A percentile compares a stretch with the other conserved stretches of the same genome.
Evolutionary conservation across 1,284 basidiomycete species (phyloP).

Genomic region (Tylopilus orsonianus): DNA sequence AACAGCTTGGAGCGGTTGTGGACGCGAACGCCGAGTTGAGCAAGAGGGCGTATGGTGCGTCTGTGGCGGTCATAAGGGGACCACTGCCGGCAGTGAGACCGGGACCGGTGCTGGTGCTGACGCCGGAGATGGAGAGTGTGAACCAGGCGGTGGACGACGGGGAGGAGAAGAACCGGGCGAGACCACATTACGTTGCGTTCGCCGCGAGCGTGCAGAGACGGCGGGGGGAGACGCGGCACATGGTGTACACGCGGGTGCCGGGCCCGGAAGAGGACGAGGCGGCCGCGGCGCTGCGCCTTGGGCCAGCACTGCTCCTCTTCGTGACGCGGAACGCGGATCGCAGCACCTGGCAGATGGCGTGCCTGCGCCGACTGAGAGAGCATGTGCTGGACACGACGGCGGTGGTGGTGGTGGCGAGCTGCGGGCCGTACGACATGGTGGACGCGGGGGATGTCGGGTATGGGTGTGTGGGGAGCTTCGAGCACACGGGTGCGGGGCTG

Average conservation of each 20-base stretch:
- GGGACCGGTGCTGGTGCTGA: slow-evolving; percentile 46
- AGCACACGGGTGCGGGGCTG: slow-evolving; percentile 54
- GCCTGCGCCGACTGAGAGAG: slow-evolving; percentile 37
- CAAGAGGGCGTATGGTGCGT: slow-evolving; percentile 44
- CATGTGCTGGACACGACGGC: slow-evolving; percentile 19
- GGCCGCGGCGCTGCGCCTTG: slow-evolving; percentile 7
- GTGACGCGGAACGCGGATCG: slow-evolving; percentile 58
- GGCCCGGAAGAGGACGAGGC: slow-evolving; percentile 10
- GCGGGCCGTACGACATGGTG: slow-evolving; percentile 59
- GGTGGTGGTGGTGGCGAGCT: slow-evolving; percentile 54
- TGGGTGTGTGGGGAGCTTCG: slow-evolving; percentile 49
- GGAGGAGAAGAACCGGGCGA: slow-evolving; percentile 56
- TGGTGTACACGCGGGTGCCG: slow-evolving; percentile 44
- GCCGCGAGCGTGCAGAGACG: slow-evolving; percentile 39
- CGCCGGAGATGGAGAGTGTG: slow-evolving; percentile 54
- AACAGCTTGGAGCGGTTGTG: slow-evolving; percentile 38
- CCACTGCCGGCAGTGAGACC: slow-evolving; percentile 39
- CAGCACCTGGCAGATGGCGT: slow-evolving; percentile 52
- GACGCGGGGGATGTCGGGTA: slow-evolving; percentile 25
- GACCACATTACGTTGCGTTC: slow-evolving; percentile 53
- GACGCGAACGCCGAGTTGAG: slow-evolving; percentile 44
- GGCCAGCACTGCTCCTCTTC: slow-evolving; percentile 43
- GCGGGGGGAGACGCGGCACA: slow-evolving; percentile 38
- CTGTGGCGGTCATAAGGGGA: slow-evolving; percentile 49
- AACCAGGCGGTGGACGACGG: slow-evolving; percentile 64